phyloP scores from a whole-genome alignment of 345 rosid genomes.

The Boechera divaricarpa region DNA sequence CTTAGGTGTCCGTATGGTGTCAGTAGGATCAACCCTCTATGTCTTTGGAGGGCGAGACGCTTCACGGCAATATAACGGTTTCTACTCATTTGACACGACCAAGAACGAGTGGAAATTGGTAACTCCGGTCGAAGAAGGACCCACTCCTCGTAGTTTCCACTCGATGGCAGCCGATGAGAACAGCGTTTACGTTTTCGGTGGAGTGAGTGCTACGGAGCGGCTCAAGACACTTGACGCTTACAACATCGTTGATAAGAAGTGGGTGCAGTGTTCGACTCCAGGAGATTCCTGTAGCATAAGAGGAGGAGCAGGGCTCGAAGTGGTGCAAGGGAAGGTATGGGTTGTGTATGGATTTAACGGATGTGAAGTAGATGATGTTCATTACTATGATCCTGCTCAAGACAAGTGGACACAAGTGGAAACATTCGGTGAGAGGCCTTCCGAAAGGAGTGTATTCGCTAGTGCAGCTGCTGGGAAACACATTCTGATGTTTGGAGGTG shows the following conservation, averaged over 20 bases:
- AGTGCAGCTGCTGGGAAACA: conserved; percentile 40
- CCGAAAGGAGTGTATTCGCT: conserved; percentile 40
- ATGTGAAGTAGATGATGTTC: conserved; percentile 31
- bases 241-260: conserved; percentile 35
- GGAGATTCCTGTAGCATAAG: conserved; percentile 22
- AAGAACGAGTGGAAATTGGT: conserved; percentile 40
- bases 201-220: conserved; percentile 3
- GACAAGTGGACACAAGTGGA: conserved; percentile 41
- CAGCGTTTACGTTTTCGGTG: conserved; percentile 41
- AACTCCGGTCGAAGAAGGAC: conserved; percentile 42
- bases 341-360: conserved; percentile 42
- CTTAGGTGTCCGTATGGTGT: conserved; percentile 40
- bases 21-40: conserved; percentile 27
- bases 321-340: conserved; percentile 43
- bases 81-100: conserved; percentile 39
- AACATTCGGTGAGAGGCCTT: conserved; percentile 39
- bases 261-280: conserved; percentile 28
- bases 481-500: conserved; percentile 43
- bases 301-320: conserved; percentile 44
- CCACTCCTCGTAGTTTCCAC: conserved; percentile 46
- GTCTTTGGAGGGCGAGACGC: conserved; percentile 45
- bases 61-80: conserved; percentile 32
- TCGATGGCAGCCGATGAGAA: conserved; percentile 44
- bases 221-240: conserved; percentile 34
- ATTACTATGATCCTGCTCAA: conserved; percentile 25